These are phyloP conservation scores for Chamaenerion angustifolium DNA, from an alignment of 345 rosid species.

Conservation along the genomic window DNA sequence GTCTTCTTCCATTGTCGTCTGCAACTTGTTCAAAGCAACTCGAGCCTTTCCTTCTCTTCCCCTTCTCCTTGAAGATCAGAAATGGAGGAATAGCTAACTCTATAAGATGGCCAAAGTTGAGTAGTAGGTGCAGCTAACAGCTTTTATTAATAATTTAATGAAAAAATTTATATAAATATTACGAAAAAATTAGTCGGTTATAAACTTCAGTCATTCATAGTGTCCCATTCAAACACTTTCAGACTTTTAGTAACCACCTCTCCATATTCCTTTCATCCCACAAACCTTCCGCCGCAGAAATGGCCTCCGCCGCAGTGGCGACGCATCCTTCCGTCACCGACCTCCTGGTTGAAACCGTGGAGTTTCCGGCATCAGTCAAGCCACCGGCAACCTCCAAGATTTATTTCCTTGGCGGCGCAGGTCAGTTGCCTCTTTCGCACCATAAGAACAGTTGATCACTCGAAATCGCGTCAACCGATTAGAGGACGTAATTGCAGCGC, in stretches of 20 bases:
- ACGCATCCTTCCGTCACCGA: constrained; percentile 18
- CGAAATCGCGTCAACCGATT: constrained; percentile 61
- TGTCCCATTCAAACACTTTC: too few relatives aligned
- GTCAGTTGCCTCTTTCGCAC: constrained; percentile 7
- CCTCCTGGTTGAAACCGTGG: constrained; percentile 29
- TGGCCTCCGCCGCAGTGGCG: not conserved
- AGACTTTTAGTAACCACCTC: too few relatives aligned
- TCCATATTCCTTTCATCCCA: not conserved
- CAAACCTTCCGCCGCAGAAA: not conserved
- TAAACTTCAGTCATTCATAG: too few relatives aligned
- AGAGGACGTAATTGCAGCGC: constrained; percentile 37
- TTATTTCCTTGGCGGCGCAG: constrained; percentile 71
- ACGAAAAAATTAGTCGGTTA: too few relatives aligned
- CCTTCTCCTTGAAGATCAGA: too few relatives aligned
- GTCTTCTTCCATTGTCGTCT: constrained; percentile 42
- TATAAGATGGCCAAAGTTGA: too few relatives aligned
- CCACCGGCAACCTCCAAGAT: constrained; percentile 47
- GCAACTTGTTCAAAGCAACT: constrained; percentile 11
- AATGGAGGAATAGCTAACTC: too few relatives aligned
- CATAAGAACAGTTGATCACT: not conserved
- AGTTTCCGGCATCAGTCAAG: constrained; percentile 32
- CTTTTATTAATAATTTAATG: too few relatives aligned
- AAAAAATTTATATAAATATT: too few relatives aligned
- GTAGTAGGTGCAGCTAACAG: too few relatives aligned
- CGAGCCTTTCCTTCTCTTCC: too few relatives aligned